Evolutionary conservation across 768 basidiomycete species (phyloP).

Genomic region (Leccinum variicolor): DNA sequence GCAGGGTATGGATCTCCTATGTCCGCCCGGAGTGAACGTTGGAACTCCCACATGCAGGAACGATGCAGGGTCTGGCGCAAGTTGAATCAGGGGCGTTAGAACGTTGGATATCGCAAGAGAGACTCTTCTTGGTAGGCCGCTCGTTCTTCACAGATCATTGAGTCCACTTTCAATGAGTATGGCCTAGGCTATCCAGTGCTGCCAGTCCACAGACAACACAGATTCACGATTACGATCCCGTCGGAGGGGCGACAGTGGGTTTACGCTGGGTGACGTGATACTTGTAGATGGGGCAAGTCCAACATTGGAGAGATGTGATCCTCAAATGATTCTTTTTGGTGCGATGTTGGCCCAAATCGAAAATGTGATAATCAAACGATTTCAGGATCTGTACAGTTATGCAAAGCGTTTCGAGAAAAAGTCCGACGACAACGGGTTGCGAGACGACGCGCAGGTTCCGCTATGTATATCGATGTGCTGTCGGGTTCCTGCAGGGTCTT

Average conservation of each 20-base stretch:
- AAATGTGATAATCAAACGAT: neutral
- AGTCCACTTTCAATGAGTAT: slow-evolving; percentile 20
- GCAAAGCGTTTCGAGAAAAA: neutral
- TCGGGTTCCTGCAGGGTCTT: slow-evolving; percentile 15
- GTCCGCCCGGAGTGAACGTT: slow-evolving; percentile 6
- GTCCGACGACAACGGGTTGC: slow-evolving; percentile 8
- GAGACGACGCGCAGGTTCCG: slow-evolving; percentile 14
- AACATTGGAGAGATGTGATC: neutral
- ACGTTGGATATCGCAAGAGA: slow-evolving; percentile 22
- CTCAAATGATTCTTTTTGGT: slow-evolving; percentile 6
- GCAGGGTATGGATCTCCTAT: neutral
- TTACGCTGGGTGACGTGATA: neutral
- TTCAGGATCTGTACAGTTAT: slow-evolving; percentile 2
- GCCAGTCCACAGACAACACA: slow-evolving; percentile 12
- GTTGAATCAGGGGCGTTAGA: slow-evolving; percentile 1
- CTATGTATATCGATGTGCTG: slow-evolving; percentile 9
- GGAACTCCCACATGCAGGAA: slow-evolving; percentile 16
- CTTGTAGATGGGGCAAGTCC: neutral
- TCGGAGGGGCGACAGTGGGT: slow-evolving; percentile 1
- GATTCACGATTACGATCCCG: slow-evolving; percentile 9
- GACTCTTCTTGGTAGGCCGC: slow-evolving; percentile 13
- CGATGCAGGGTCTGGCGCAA: neutral
- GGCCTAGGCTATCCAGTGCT: slow-evolving; percentile 5
- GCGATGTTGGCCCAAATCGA: neutral
- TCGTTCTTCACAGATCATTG: slow-evolving; percentile 20